Conservation (phyloP, 805 yeast genomes). For the Starmerella cellae region DNA sequence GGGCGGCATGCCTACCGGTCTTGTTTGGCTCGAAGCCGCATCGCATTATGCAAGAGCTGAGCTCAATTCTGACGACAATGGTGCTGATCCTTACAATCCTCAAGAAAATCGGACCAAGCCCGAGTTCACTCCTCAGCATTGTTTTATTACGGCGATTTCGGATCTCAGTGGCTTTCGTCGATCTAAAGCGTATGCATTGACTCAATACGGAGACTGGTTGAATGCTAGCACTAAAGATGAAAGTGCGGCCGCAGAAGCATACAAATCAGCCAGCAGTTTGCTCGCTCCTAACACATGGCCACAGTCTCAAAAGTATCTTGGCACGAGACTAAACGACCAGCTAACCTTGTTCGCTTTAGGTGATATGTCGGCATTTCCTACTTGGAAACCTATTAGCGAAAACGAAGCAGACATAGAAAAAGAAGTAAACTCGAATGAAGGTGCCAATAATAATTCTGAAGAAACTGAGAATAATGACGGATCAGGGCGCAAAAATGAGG, state of each 20-base stretch:
- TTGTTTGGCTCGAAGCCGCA: constrained; percentile 20
- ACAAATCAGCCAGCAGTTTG: constrained; percentile 8
- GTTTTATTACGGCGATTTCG: constrained; percentile 14
- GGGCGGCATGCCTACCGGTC: constrained; percentile 16
- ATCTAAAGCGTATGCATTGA: constrained; percentile 14
- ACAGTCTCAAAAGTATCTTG: constrained; percentile 2
- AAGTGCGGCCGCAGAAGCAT: constrained; percentile 15
- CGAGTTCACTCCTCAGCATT: constrained; percentile 6
- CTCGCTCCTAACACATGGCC: constrained; percentile 13
- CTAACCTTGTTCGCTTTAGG: constrained; percentile 12
- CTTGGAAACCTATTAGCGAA: neutral
- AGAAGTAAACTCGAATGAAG: no score
- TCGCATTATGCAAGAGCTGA: constrained; percentile 31
- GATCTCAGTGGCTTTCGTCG: constrained; percentile 11
- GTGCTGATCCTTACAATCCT: neutral
- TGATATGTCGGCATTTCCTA: constrained; percentile 1
- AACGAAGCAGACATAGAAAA: no score
- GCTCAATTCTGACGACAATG: neutral
- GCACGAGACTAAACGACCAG: constrained; percentile 10
- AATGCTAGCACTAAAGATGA: neutral
- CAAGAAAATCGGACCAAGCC: neutral
- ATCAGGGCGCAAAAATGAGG: neutral
- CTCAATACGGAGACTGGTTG: constrained; percentile 16
- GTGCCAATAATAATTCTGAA: no score
- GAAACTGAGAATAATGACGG: neutral